These are phyloP conservation scores for Plectosphaerella plurivora DNA, from an alignment of 2,329 filamentous ascomycete species.

Conservation along the genomic window DNA sequence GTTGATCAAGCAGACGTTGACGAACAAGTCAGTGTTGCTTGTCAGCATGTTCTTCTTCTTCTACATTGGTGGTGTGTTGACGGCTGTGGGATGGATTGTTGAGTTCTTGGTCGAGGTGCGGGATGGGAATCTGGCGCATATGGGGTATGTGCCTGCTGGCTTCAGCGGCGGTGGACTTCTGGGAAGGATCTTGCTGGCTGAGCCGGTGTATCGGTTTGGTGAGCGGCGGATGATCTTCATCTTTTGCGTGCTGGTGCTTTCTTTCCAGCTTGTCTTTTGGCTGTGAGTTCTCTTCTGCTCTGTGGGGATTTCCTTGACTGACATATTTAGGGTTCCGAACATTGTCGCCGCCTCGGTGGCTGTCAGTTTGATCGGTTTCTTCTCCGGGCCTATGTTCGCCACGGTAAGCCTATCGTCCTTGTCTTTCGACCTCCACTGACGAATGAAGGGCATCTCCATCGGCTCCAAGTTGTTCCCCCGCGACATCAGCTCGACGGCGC, in stretches of 20 bases:
- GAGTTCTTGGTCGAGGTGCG: slow-evolving; percentile 60
- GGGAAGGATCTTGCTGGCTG: slow-evolving; percentile 51
- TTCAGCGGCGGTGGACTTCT: slow-evolving; percentile 55
- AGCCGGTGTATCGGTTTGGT: slow-evolving; percentile 55
- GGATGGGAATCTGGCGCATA: slow-evolving; percentile 47
- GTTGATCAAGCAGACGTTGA: slow-evolving; percentile 40
- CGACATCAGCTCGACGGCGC: slow-evolving; percentile 27
- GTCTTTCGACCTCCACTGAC: not conserved
- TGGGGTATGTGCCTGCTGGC: slow-evolving; percentile 60
- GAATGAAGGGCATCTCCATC: slow-evolving; percentile 44
- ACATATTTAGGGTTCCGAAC: slow-evolving; percentile 28
- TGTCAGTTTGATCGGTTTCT: slow-evolving; percentile 51
- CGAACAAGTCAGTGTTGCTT: slow-evolving; percentile 47
- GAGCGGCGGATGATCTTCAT: slow-evolving; percentile 53
- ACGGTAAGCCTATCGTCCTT: slow-evolving; percentile 30
- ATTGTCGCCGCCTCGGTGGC: slow-evolving; percentile 47
- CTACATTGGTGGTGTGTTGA: slow-evolving; percentile 51
- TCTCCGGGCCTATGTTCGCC: slow-evolving; percentile 54
- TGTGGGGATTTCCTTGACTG: not conserved
- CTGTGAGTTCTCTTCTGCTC: slow-evolving; percentile 28
- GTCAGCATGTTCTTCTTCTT: slow-evolving; percentile 62
- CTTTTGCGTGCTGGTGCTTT: slow-evolving; percentile 48
- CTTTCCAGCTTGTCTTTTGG: slow-evolving; percentile 57
- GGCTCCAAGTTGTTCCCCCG: slow-evolving; percentile 45
- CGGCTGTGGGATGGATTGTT: slow-evolving; percentile 58